Evolutionary conservation across 192 early-diverging fungal genomes (phyloP), one percentile per base, ranked within the genome.

Genomic region (Mortierella hygrophila): DNA sequence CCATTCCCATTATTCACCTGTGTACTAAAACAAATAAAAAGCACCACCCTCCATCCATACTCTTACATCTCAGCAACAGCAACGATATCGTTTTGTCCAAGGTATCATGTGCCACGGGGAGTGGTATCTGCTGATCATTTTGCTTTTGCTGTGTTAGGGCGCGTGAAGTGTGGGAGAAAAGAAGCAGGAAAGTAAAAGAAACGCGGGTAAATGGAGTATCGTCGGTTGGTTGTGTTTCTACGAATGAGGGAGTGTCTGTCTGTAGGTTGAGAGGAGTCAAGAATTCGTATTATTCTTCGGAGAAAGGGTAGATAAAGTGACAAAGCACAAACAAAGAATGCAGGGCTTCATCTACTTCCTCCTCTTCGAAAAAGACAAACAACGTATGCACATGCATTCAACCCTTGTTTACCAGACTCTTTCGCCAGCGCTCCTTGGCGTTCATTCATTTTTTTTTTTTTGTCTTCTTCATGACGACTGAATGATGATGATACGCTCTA

Each of bases 1-100:
- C 60, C 60, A 29, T 65, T 16, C n/a, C 60, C 60, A 65, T 65
- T 32, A 15, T 29, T 3, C 29, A 11, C 60, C 29, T 65, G 29
- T 65, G 60, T 65, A 65, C 15, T 65, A 65, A 32, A 65, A 65
- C 60, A 65, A 65, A 65, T 32, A 32, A 65, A 63, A 65, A 65
- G 21, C n/a, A 65, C 60, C 13, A 0, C 4, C 60, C 4, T 52
- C 29, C 10, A 29, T 35, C 8, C 23, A 29, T 13, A 63, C 60
- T 11, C 60, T 57, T n/a, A 21, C 55, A 32, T 63, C 26, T 26
- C 26, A 44, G 42, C 10, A 32, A 35, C n/a, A 26, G 26, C 7
- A 8, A 5, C 21, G 20, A 6, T 57, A 23, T 57, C 16, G 0
- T 23, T 21, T 18, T 26, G 55, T 57, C 55, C 57, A 29, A 26